Base-by-base conservation (phyloP, 169 alveolate genomes). In the Eimeria nieschulzi region DNA sequence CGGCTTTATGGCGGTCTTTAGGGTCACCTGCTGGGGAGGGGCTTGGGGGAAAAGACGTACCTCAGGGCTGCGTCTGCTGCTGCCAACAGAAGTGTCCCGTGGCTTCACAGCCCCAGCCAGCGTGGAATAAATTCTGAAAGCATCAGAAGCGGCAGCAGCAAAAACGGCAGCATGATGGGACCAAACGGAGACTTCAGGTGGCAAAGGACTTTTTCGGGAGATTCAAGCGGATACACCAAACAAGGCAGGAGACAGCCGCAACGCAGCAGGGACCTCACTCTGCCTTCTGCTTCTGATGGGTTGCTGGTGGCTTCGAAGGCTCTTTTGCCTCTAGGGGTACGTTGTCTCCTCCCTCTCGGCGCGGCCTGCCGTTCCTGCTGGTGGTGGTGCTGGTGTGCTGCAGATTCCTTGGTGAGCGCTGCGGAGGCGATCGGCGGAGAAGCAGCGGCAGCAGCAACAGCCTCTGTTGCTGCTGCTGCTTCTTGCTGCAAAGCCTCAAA, bases 21-120 rank as follows among this genome's bases (percentile, higher is more conserved):
- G 46, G 3, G 3, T 33, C 46, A 33, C 46, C 46, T 33, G 46
- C 46, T 1, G 46, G 46, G 46, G 46, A 33, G 46, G 46, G 46
- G 46, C 46, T 33, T 33, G 46, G 51, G 80, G 9, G 55, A 25
- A 8, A 71, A 6, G 61, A 13, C 61, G 17, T 53, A 75, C 83
- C 64, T 75, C 5, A 63, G 66, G 7, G 66, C 83, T 75, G 83
- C 83, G 12, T 75, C 63, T 46, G 83, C 61, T 26, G 83, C 83
- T 75, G 83, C 83, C 61, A 33, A 75, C 83, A 9, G 83, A 75
- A 17, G 83, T 46, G 25, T 75, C 83, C 61, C 51, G 66, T 6
- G 61, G 63, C 33, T 33, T 15, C n/a, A 51, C 83, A 75, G 83
- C 23, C 17, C 39, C 25, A 7, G 83, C 64, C 13, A 75, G 83